Base-by-base conservation (phyloP, 2,329 filamentous ascomycete species). In the Aschersonia sp. region DNA sequence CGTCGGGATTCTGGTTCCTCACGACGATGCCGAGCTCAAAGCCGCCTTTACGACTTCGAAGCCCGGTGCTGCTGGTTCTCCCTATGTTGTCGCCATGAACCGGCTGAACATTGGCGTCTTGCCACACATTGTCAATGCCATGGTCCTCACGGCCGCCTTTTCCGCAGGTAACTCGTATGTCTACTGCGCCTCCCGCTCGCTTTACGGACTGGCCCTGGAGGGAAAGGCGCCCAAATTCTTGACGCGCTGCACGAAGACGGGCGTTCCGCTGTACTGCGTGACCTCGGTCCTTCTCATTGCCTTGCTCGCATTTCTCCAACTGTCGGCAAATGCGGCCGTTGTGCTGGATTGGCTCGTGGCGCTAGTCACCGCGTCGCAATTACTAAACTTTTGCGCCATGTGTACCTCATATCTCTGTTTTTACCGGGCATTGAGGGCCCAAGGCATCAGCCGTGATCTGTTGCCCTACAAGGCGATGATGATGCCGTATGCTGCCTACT, bases 261-360 rank as follows among this genome's bases (percentile, higher is more conserved):
- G 84, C 44, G 81, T 92, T 0, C 87, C 87, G 0, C 73, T 88
- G 52, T 87, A 84, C 63, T 85, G 81, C 58, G 84, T 91, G 40
- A 53, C 62, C 1, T 62, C 81, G 31, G 82, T 85, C 0, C 72
- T 88, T 44, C 60, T 76, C 3, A 79, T 92, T 55, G 76, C 82
- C 1, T 69, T 88, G 5, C 67, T 94, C 9, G 77, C 81, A 3
- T 92, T 89, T 63, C 66, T 89, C 45, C 82, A 89, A 61, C 73
- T 91, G 20, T 82, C 77, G 5, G 73, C 77, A 52, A 71, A 72
- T 50, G 73, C 80, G 0, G 74, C 83, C 4, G 77, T 80, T 31
- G 85, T 89, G 1, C 67, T 89, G 52, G 72, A 72, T 44, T 89
- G 84, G 84, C 79, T 89, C 53, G 75, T 85, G 41, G 83, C 76